phyloP scores from a whole-genome alignment of 495 filamentous ascomycete species.

The Penicillium angulare region DNA sequence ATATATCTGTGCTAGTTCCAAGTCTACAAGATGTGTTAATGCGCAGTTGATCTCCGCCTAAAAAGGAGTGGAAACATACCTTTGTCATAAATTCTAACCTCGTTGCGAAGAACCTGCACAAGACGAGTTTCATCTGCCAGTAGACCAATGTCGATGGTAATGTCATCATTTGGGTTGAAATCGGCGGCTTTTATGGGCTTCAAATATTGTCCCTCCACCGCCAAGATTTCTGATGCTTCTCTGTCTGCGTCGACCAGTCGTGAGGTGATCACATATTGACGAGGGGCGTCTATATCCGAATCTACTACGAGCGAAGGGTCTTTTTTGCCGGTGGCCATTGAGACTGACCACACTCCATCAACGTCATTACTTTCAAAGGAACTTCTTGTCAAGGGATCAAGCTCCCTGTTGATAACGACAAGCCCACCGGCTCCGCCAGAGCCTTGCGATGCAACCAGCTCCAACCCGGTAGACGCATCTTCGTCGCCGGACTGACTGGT shows the following conservation, averaged over 20 bases:
- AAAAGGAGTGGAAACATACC: constrained; percentile 51
- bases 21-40: constrained; percentile 49
- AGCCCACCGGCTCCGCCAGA: constrained; percentile 66
- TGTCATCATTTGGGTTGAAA: constrained; percentile 82
- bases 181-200: constrained; percentile 55
- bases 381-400: constrained; percentile 66
- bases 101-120: constrained; percentile 78
- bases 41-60: neutral
- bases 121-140: constrained; percentile 72
- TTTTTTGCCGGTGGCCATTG: constrained; percentile 14
- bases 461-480: constrained; percentile 55
- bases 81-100: constrained; percentile 84
- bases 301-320: constrained; percentile 44
- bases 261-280: constrained; percentile 40
- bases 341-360: constrained; percentile 38
- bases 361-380: constrained; percentile 40
- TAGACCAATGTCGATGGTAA: constrained; percentile 76
- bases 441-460: constrained; percentile 72
- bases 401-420: constrained; percentile 69
- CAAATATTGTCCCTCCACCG: constrained; percentile 25
- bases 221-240: constrained; percentile 42
- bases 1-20: constrained; percentile 83
- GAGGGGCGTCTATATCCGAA: constrained; percentile 44
- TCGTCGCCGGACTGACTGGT: constrained; percentile 10
- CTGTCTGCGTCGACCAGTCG: constrained; percentile 29